Conservation (phyloP, 148 eudicot species). For the Fagopyrum esculentum region DNA sequence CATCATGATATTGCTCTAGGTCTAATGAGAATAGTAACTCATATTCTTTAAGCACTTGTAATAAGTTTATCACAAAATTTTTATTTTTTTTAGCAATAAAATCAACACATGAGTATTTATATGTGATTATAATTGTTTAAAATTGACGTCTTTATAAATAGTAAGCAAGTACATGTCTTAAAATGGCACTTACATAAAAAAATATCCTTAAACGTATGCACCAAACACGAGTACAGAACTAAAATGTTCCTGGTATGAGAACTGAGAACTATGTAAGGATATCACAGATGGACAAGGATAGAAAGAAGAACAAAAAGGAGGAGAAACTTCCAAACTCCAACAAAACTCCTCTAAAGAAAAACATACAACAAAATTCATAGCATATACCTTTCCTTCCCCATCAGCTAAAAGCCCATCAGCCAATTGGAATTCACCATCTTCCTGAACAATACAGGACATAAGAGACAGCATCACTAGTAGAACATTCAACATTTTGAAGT, state of each 20-base stretch:
- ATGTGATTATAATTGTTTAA: too few relatives aligned
- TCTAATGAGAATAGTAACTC: too few relatives aligned
- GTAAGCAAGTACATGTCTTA: too few relatives aligned
- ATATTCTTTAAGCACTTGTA: too few relatives aligned
- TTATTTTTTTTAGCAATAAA: too few relatives aligned
- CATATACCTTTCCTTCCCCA: slow-evolving; percentile 64
- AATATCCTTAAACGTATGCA: too few relatives aligned
- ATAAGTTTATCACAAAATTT: too few relatives aligned
- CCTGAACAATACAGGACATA: slow-evolving; percentile 42
- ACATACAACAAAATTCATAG: neutral
- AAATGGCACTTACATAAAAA: too few relatives aligned
- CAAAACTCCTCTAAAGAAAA: neutral
- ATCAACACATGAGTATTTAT: too few relatives aligned
- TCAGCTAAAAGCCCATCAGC: slow-evolving; percentile 46
- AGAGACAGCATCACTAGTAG: neutral
- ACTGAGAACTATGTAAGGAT: neutral
- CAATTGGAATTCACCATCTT: slow-evolving; percentile 68
- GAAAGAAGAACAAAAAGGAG: neutral
- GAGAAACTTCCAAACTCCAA: neutral
- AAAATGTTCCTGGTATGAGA: neutral
- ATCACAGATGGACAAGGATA: neutral
- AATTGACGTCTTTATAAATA: too few relatives aligned
- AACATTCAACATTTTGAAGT: neutral
- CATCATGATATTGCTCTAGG: too few relatives aligned
- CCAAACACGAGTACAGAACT: too few relatives aligned